These are phyloP conservation scores for Wickerhamiella allomyrinae DNA, from an alignment of 805 yeast genomes.

Conservation along the genomic window DNA sequence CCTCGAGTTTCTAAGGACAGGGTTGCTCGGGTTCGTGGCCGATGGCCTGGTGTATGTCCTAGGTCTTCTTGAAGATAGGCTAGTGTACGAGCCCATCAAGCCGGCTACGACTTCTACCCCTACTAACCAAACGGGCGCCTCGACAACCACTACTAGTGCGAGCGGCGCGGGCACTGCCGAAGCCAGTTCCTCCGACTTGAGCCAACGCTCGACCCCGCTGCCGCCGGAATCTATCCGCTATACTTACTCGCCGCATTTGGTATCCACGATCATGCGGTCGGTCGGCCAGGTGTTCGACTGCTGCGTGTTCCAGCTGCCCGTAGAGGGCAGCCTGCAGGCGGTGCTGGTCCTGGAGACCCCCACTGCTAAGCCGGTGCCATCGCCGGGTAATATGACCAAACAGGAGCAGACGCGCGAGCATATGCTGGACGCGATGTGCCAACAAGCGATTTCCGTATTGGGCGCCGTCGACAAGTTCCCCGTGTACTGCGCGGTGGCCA, in stretches of 20 bases:
- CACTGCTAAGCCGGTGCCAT: slow-evolving; percentile 25
- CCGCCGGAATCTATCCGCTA: slow-evolving; percentile 24
- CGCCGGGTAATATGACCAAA: slow-evolving; percentile 27
- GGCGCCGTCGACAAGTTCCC: slow-evolving; percentile 55
- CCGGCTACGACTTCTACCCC: not conserved
- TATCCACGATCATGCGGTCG: slow-evolving; percentile 68
- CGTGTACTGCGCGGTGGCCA: slow-evolving; percentile 66
- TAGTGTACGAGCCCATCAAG: slow-evolving; percentile 23
- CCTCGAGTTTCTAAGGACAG: slow-evolving; percentile 77
- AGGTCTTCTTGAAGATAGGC: slow-evolving; percentile 83
- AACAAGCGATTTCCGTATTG: slow-evolving; percentile 32
- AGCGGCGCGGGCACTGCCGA: too few species aligned
- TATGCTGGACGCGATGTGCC: slow-evolving; percentile 36
- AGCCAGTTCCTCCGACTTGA: not conserved
- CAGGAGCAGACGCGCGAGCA: slow-evolving; percentile 14
- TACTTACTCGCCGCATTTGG: slow-evolving; percentile 76
- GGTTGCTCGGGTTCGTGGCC: slow-evolving; percentile 74
- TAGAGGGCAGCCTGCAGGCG: slow-evolving; percentile 69
- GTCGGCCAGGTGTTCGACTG: slow-evolving; percentile 77
- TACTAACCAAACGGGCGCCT: not conserved
- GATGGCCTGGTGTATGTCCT: slow-evolving; percentile 79
- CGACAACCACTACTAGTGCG: too few species aligned
- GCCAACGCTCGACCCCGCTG: not conserved
- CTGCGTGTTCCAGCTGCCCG: slow-evolving; percentile 73
- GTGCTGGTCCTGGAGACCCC: slow-evolving; percentile 74